Percentiles rank a stretch among this genome's conserved stretches.
These are phyloP conservation scores for Rosellinia necatrix DNA, from an alignment of 2,329 filamentous ascomycete species.

Conservation along the genomic window DNA sequence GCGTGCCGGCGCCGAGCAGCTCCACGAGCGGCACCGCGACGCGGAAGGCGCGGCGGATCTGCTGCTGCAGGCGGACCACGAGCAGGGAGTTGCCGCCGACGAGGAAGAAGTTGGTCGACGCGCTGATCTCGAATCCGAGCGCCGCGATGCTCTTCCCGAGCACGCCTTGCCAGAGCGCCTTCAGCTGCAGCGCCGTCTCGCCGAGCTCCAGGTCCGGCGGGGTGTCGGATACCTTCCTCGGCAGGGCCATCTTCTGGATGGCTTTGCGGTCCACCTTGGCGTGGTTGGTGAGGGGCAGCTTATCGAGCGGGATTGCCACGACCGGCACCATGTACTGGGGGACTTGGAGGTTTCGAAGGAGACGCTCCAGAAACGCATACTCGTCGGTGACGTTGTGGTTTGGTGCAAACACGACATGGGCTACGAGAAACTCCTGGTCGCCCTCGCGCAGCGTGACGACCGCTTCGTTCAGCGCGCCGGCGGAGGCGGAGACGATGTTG, in stretches of 20 bases:
- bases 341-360: conserved; percentile 6
- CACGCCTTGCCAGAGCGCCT: neutral
- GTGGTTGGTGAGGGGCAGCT: conserved; percentile 21
- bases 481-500: neutral
- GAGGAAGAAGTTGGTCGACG: conserved; percentile 28
- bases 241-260: conserved; percentile 15
- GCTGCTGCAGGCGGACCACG: conserved; percentile 18
- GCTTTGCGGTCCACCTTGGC: conserved; percentile 27
- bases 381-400: neutral
- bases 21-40: conserved; percentile 17
- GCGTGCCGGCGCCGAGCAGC: conserved; percentile 23
- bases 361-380: conserved; percentile 16
- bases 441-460: conserved; percentile 14
- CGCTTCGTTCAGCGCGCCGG: conserved; percentile 13
- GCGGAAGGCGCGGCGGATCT: conserved; percentile 13
- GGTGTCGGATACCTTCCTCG: neutral
- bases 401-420: conserved; percentile 35
- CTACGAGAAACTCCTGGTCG: conserved; percentile 32
- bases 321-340: conserved; percentile 30
- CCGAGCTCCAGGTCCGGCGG: neutral
- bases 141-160: neutral
- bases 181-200: conserved; percentile 1
- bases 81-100: conserved; percentile 32
- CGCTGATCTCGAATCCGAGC: neutral
- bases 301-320: neutral